phyloP scores from a whole-genome alignment of 257 asterid genomes.

The Solanum bulbocastanum region DNA sequence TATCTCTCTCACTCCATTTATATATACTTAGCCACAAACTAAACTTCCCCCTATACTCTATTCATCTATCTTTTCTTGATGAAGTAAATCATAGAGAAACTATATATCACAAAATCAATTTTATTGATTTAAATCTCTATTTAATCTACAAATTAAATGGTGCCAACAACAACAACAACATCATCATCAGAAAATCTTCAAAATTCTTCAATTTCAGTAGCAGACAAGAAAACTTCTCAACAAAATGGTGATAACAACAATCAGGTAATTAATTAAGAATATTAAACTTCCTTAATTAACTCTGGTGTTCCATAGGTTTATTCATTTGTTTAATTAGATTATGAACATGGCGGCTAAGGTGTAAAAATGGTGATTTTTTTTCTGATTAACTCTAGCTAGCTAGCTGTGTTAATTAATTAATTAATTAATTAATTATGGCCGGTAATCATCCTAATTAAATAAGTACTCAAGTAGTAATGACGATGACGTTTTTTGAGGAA shows the following conservation, averaged over 20 bases:
- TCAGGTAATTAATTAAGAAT: neutral
- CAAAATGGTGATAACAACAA: neutral
- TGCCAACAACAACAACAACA: neutral
- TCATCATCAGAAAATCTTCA: neutral
- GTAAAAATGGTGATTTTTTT: neutral
- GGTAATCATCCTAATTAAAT: neutral
- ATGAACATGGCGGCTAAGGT: neutral
- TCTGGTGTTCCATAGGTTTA: neutral
- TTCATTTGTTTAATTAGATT: neutral
- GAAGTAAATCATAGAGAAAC: neutral
- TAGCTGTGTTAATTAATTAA: neutral
- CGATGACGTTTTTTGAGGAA: neutral
- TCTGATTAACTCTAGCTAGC: neutral
- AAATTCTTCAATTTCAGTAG: neutral
- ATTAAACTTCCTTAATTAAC: neutral
- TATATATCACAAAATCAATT: neutral
- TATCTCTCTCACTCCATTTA: neutral
- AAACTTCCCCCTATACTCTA: neutral
- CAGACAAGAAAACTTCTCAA: neutral
- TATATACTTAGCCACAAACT: neutral
- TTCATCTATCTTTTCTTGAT: neutral
- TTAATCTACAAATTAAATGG: neutral
- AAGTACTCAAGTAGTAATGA: neutral
- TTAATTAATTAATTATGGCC: neutral
- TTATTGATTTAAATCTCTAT: neutral